Evolutionary conservation across 2,329 filamentous ascomycete genomes (phyloP).

Genomic region (Colletotrichum sp.): DNA sequence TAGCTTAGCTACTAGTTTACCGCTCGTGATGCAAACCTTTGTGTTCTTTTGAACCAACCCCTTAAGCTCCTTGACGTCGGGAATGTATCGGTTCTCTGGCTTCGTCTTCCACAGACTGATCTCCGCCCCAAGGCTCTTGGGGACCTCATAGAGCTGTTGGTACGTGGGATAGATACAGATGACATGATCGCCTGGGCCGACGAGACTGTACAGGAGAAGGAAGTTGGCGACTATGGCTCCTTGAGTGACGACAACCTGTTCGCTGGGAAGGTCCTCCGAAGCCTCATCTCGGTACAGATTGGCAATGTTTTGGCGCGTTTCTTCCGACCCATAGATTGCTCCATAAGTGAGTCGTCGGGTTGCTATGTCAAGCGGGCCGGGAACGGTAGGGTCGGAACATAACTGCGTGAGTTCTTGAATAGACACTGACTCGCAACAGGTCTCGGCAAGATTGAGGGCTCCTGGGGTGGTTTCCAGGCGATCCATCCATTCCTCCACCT

Average conservation of each 20-base stretch:
- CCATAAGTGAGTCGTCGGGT: conserved; percentile 71
- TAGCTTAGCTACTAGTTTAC: neutral
- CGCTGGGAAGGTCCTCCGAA: conserved; percentile 30
- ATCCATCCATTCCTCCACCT: conserved; percentile 77
- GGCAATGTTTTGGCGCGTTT: conserved; percentile 68
- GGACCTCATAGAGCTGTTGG: conserved; percentile 78
- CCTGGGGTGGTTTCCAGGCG: conserved; percentile 59
- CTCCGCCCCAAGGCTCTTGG: conserved; percentile 72
- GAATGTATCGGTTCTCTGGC: conserved; percentile 65
- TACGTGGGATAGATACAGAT: conserved; percentile 85
- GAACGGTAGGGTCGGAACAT: conserved; percentile 54
- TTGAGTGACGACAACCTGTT: conserved; percentile 74
- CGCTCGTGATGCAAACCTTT: conserved; percentile 51
- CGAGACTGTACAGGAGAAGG: conserved; percentile 70
- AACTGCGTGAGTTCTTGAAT: conserved; percentile 69
- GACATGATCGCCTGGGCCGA: conserved; percentile 77
- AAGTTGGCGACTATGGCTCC: conserved; percentile 83
- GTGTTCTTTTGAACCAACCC: conserved; percentile 69
- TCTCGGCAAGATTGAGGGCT: conserved; percentile 77
- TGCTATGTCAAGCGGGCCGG: conserved; percentile 49
- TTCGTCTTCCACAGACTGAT: conserved; percentile 76
- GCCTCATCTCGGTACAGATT: conserved; percentile 66
- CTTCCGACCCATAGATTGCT: conserved; percentile 71
- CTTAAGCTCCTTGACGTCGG: conserved; percentile 69
- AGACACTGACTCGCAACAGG: conserved; percentile 77